phyloP scores from a whole-genome alignment of 1,284 basidiomycete species.

The Apiotrichum mycotoxinovorans region DNA sequence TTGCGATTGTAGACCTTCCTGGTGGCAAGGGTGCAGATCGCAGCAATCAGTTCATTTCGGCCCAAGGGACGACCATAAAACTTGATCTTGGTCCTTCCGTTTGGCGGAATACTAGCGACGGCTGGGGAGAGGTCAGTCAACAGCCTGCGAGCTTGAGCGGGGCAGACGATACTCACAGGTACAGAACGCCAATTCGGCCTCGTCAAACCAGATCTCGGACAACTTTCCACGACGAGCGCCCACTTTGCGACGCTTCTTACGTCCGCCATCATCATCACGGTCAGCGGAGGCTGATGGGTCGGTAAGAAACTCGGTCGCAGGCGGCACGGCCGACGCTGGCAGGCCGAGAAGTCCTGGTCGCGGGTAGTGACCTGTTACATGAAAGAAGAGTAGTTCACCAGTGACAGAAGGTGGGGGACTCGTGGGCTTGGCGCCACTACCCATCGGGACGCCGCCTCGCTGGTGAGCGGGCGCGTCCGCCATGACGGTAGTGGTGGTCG shows the following conservation, averaged over 20 bases:
- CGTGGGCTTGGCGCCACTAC: background rate
- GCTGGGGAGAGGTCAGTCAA: constrained; percentile 5
- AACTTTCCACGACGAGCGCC: constrained; percentile 15
- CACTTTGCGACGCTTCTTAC: constrained; percentile 22
- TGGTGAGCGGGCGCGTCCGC: background rate
- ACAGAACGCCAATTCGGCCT: constrained; percentile 24
- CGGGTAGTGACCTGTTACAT: constrained; percentile 17
- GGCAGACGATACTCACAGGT: constrained; percentile 16
- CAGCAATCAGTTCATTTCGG: constrained; percentile 56
- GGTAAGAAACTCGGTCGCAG: background rate
- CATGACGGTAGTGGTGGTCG: constrained; percentile 1
- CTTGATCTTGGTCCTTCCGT: constrained; percentile 47
- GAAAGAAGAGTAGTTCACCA: constrained; percentile 17
- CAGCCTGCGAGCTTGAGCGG: background rate
- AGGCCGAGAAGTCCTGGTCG: constrained; percentile 13
- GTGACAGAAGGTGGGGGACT: background rate
- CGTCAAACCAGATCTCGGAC: constrained; percentile 24
- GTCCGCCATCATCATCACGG: constrained; percentile 6
- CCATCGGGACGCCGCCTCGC: background rate
- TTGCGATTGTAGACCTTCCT: constrained; percentile 45
- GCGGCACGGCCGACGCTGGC: background rate
- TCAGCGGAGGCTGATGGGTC: background rate
- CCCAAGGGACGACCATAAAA: constrained; percentile 54
- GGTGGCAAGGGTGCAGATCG: constrained; percentile 53
- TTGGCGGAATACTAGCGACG: constrained; percentile 27